Base-by-base conservation (phyloP, 2,329 filamentous ascomycete species). In the Botrytis fragariae region DNA sequence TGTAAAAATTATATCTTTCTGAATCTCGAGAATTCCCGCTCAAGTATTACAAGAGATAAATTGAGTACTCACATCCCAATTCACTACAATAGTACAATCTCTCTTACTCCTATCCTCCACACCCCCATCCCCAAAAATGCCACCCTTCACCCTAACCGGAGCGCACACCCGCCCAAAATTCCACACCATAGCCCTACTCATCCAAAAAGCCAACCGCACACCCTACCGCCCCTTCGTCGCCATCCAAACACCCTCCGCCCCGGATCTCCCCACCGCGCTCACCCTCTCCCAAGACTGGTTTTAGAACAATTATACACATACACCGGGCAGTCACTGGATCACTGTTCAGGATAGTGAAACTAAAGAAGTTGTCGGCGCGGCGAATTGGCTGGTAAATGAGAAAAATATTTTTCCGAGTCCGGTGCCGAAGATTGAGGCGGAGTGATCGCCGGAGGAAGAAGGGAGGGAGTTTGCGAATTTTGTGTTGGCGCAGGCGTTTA, bases 131-230 rank as follows among this genome's bases (percentile, higher is more conserved):
- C 29, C 6, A n/a, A 39, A 67, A n/a, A 68, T 68, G 32, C 29
- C 64, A 32, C 20, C 16, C 20, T 68, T 68, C 48, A 54, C 32
- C 45, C 25, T 68, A 29, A 39, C 64, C 10, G 18, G 22, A 39
- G 44, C 64, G 9, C 25, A 20, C 32, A 68, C 64, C 0, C 64
- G 32, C 44, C 22, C 20, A 32, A 32, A 57, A 68, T n/a, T 68
- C 29, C 22, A 57, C 22, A 16, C 22, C 32, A 25, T 57, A 12
- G 32, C 44, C 12, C 64, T 68, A 2, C 64, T 68, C 9, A 2
- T 68, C 20, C 45, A 68, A 57, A 68, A 69, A 39, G 67, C 67
- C 51, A 69, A 69, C 35, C 67, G 51, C 42, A 69, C 51, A 4
- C 51, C 67, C 51, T 59, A 59, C 61, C 39, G 25, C 4, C 39